Percentiles rank a stretch among this genome's conserved stretches.
Evolutionary conservation across 306 rosid genomes (phyloP).

Genomic region (Pyrus betulifolia): DNA sequence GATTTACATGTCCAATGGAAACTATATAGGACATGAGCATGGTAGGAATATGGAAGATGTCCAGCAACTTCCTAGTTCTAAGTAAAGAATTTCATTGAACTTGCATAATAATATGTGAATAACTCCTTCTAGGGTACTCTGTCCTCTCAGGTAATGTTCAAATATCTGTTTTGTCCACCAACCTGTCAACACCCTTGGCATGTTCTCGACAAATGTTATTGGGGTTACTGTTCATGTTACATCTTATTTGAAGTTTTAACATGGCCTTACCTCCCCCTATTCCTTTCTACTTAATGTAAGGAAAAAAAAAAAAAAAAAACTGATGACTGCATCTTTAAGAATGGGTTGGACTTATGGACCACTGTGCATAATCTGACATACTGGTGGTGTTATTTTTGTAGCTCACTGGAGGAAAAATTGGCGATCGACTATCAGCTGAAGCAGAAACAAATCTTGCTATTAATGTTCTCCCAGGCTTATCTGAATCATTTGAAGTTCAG

Average conservation of each 20-base stretch:
- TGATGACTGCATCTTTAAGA: background rate
- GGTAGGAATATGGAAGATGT: background rate
- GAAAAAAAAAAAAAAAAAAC: background rate
- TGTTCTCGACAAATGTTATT: background rate
- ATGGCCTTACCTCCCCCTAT: background rate
- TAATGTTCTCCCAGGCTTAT: slow-evolving; percentile 89
- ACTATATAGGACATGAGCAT: background rate
- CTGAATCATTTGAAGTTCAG: slow-evolving; percentile 93
- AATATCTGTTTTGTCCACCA: background rate
- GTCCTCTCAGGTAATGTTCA: background rate
- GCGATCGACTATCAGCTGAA: slow-evolving; percentile 84
- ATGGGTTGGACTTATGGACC: background rate
- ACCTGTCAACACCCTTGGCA: background rate
- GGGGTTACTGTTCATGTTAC: background rate
- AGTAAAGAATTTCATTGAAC: background rate
- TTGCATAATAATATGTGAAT: background rate
- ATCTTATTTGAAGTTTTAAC: background rate
- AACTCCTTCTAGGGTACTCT: background rate
- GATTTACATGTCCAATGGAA: background rate
- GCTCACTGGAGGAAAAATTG: slow-evolving; percentile 93
- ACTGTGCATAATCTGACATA: slow-evolving; percentile 17
- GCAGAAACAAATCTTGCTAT: slow-evolving; percentile 98
- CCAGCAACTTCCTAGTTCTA: background rate
- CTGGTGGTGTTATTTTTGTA: slow-evolving; percentile 30
- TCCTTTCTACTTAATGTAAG: background rate